A percentile compares a stretch with the other conserved stretches of the same genome.
Evolutionary conservation across 1,139 yeast species (phyloP).

Genomic region (Taphrina pruni): DNA sequence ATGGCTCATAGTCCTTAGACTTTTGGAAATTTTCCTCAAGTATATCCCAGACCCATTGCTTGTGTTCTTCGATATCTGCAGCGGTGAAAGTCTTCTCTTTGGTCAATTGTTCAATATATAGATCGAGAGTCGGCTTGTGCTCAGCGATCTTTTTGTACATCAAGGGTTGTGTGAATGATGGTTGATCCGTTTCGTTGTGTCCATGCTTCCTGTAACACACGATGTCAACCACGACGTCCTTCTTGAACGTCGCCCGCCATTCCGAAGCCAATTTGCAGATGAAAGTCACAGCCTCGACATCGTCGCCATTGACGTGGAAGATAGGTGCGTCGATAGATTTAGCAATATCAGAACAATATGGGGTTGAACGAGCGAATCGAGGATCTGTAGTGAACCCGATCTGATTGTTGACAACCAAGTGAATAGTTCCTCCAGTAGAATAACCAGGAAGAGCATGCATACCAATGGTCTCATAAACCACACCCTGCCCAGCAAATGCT

Average conservation of each 20-base stretch:
- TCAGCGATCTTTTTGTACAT: slow-evolving; percentile 92
- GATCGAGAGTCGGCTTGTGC: slow-evolving; percentile 85
- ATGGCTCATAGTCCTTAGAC: slow-evolving; percentile 88
- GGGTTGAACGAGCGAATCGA: slow-evolving; percentile 94
- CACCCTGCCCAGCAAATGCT: slow-evolving; percentile 98
- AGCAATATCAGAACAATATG: slow-evolving; percentile 97
- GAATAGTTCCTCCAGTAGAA: slow-evolving; percentile 98
- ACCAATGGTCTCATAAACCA: slow-evolving; percentile 97
- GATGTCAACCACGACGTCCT: slow-evolving; percentile 93
- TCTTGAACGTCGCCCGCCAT: slow-evolving; percentile 96
- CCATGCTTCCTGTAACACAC: slow-evolving; percentile 99
- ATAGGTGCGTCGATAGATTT: slow-evolving; percentile 96
- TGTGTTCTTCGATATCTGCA: slow-evolving; percentile 93
- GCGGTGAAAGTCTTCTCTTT: slow-evolving; percentile 86
- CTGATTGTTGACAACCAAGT: slow-evolving; percentile 94
- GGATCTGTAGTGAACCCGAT: slow-evolving; percentile 99
- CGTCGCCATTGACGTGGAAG: slow-evolving; percentile 99
- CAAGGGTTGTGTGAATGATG: slow-evolving; percentile 96
- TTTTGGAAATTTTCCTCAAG: slow-evolving; percentile 87
- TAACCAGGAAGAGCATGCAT: slow-evolving; percentile 90
- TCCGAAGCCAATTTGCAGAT: slow-evolving; percentile 97
- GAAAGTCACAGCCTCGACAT: slow-evolving; percentile 89
- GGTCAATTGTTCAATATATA: slow-evolving; percentile 78
- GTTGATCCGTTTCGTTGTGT: slow-evolving; percentile 99
- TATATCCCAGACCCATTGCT: slow-evolving; percentile 95